Evolutionary conservation across 2,329 filamentous ascomycete genomes (phyloP).

Genomic region (Fusarium bactridioides): DNA sequence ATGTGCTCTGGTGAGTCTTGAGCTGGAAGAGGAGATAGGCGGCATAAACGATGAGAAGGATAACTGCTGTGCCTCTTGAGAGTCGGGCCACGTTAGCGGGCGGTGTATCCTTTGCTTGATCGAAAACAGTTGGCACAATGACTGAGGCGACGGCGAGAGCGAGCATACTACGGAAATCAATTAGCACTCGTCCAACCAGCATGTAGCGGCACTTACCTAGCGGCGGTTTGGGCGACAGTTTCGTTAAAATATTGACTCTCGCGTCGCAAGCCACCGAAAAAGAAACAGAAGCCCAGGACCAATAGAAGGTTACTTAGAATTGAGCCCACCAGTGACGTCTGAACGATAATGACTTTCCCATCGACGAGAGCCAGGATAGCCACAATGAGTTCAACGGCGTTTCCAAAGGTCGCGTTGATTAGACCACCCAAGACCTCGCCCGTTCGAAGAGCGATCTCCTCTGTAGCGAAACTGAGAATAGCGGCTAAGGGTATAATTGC

Average conservation of each 20-base stretch:
- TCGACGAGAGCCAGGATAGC: slow-evolving; percentile 83
- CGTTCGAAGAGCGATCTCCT: slow-evolving; percentile 83
- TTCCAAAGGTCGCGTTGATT: slow-evolving; percentile 91
- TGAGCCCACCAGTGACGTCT: slow-evolving; percentile 90
- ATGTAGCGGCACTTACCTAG: slow-evolving; percentile 55
- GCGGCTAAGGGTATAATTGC: slow-evolving; percentile 91
- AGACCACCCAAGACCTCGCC: slow-evolving; percentile 89
- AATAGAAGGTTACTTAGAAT: slow-evolving; percentile 91
- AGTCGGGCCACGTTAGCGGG: slow-evolving; percentile 64
- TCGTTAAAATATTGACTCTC: slow-evolving; percentile 90
- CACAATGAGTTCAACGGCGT: slow-evolving; percentile 89
- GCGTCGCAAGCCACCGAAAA: slow-evolving; percentile 82
- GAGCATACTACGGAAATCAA: slow-evolving; percentile 58
- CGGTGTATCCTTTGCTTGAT: slow-evolving; percentile 56
- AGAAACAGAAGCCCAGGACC: slow-evolving; percentile 92
- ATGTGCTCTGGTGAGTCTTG: slow-evolving; percentile 81
- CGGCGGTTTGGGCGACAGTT: slow-evolving; percentile 88
- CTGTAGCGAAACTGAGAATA: slow-evolving; percentile 86
- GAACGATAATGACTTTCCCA: slow-evolving; percentile 81
- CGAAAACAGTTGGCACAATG: slow-evolving; percentile 90
- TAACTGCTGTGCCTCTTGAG: slow-evolving; percentile 78
- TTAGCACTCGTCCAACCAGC: not conserved
- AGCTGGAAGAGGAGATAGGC: slow-evolving; percentile 92
- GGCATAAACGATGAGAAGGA: slow-evolving; percentile 83
- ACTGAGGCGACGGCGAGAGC: slow-evolving; percentile 81